Percentiles rank a stretch among this genome's conserved stretches.
These are phyloP conservation scores for Talaromyces nanjingensis DNA, from an alignment of 495 filamentous ascomycete species.

Conservation along the genomic window DNA sequence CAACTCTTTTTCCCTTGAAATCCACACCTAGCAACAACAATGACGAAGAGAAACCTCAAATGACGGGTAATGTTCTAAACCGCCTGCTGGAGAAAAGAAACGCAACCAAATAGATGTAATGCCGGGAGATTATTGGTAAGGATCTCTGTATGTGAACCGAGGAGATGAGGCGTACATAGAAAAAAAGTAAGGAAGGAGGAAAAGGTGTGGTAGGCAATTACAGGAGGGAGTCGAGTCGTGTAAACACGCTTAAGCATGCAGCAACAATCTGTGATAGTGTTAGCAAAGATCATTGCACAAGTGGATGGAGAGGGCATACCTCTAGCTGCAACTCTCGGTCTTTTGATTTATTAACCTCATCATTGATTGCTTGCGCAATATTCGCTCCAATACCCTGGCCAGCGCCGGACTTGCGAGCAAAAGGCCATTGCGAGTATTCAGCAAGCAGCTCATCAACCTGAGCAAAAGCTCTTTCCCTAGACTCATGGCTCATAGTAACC, in stretches of 20 bases:
- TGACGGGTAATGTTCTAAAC: conserved; percentile 4
- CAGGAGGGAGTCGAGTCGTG: conserved; percentile 87
- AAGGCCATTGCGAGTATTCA: conserved; percentile 96
- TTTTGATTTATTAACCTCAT: conserved; percentile 77
- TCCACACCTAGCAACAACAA: conserved; percentile 4
- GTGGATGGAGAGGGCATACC: conserved; percentile 38
- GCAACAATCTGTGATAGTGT: conserved; percentile 64
- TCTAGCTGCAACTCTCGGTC: conserved; percentile 95
- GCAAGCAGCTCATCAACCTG: conserved; percentile 94
- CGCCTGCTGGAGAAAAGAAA: conserved; percentile 8
- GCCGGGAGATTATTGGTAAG: neutral
- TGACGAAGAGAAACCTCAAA: neutral
- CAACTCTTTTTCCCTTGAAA: neutral
- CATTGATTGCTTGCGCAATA: conserved; percentile 75
- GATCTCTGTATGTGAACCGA: conserved; percentile 1
- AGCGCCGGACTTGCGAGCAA: conserved; percentile 69
- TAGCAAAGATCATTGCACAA: conserved; percentile 10
- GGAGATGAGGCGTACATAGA: neutral
- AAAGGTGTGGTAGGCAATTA: conserved; percentile 31
- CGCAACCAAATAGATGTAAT: neutral
- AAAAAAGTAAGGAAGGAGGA: neutral
- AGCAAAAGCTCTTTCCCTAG: conserved; percentile 86
- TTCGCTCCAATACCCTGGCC: conserved; percentile 85
- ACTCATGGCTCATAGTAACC: conserved; percentile 85
- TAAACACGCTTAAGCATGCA: conserved; percentile 94